Conservation (phyloP, 163 green algal species). For the Chlorella variabilis region DNA sequence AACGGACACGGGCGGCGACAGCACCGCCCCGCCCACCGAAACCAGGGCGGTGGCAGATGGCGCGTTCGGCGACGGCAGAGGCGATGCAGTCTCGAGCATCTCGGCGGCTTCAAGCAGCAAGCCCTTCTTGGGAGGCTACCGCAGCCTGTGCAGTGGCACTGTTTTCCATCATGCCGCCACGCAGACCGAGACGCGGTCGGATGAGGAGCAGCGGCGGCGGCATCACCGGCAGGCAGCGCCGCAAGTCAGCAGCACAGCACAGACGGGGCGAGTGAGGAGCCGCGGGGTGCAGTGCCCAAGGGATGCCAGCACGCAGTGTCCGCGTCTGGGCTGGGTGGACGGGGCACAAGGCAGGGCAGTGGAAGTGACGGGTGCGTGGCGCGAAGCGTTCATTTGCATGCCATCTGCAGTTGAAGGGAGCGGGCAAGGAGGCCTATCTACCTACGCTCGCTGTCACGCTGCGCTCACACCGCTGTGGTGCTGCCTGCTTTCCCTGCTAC, state of each 20-base stretch:
- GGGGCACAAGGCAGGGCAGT: background rate
- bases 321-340: background rate
- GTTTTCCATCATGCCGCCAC: conserved; percentile 78
- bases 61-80: too few species aligned
- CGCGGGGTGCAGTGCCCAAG: conserved; percentile 6
- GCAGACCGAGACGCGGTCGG: conserved; percentile 65
- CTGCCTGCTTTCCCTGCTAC: too few species aligned
- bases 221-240: conserved; percentile 6
- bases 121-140: conserved; percentile 76
- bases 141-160: conserved; percentile 64
- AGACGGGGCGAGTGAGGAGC: conserved; percentile 63
- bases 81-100: too few species aligned
- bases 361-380: background rate
- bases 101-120: conserved; percentile 43
- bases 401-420: too few species aligned
- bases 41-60: too few species aligned
- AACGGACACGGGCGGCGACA: too few species aligned
- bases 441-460: too few species aligned
- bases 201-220: conserved; percentile 35
- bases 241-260: conserved; percentile 64
- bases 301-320: conserved; percentile 16
- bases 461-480: too few species aligned
- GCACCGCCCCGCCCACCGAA: too few species aligned
- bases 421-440: background rate
- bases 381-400: too few species aligned